These are phyloP conservation scores for Suillus americanus DNA, from an alignment of 768 basidiomycete species.

Conservation along the genomic window DNA sequence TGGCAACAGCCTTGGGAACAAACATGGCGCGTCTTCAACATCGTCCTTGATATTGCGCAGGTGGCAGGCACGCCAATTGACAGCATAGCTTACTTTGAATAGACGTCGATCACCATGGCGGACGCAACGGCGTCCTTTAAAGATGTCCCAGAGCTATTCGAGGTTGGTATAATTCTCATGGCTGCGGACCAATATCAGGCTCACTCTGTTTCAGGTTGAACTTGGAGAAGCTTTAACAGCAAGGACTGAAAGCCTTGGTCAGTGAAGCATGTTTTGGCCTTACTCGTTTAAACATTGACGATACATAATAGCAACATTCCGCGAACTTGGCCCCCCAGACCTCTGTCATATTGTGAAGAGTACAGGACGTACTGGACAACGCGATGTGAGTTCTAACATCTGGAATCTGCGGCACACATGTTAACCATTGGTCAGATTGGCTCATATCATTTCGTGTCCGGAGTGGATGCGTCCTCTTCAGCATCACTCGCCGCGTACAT, in stretches of 20 bases:
- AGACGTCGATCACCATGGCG: slow-evolving; percentile 39
- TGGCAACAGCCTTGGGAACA: slow-evolving; percentile 24
- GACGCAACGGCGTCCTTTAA: slow-evolving; percentile 69
- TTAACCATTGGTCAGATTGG: slow-evolving; percentile 58
- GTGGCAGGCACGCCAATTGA: not conserved
- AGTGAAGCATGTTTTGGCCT: slow-evolving; percentile 27
- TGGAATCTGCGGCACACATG: not conserved
- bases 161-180: slow-evolving; percentile 49
- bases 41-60: not conserved
- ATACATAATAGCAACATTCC: slow-evolving; percentile 73
- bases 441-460: slow-evolving; percentile 97
- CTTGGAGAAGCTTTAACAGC: slow-evolving; percentile 87
- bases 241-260: slow-evolving; percentile 89
- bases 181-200: not conserved
- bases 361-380: slow-evolving; percentile 76
- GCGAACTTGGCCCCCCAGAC: slow-evolving; percentile 97
- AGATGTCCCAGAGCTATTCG: slow-evolving; percentile 96
- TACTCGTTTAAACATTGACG: not conserved
- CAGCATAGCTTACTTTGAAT: not conserved
- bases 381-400: slow-evolving; percentile 64
- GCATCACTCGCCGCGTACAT: slow-evolving; percentile 98
- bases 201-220: slow-evolving; percentile 58
- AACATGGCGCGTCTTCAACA: slow-evolving; percentile 13
- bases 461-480: slow-evolving; percentile 98
- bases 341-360: slow-evolving; percentile 95